A percentile compares a stretch with the other conserved stretches of the same genome.
These are phyloP conservation scores for Scedosporium aurantiacum DNA, from an alignment of 2,329 filamentous ascomycete species.

Conservation along the genomic window DNA sequence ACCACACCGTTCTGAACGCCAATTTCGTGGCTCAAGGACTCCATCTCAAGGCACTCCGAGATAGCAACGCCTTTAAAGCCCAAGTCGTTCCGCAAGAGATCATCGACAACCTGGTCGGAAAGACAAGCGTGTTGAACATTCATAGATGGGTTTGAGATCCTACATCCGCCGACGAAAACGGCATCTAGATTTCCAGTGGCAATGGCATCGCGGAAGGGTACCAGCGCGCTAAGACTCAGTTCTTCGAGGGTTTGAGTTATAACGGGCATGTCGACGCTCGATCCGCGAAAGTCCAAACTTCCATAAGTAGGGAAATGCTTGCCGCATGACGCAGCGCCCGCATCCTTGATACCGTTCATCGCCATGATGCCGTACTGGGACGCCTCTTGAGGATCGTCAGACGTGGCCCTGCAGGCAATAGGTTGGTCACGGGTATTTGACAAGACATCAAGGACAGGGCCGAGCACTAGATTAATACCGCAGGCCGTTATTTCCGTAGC, in stretches of 20 bases:
- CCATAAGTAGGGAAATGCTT: slow-evolving; percentile 97
- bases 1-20: slow-evolving; percentile 95
- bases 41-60: slow-evolving; percentile 94
- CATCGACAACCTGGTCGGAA: slow-evolving; percentile 86
- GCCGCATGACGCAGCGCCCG: slow-evolving; percentile 77
- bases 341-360: slow-evolving; percentile 87
- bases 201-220: slow-evolving; percentile 87
- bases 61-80: slow-evolving; percentile 88
- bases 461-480: slow-evolving; percentile 91
- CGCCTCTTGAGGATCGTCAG: slow-evolving; percentile 90
- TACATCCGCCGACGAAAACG: slow-evolving; percentile 93
- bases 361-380: slow-evolving; percentile 85
- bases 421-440: slow-evolving; percentile 89
- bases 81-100: slow-evolving; percentile 75
- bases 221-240: slow-evolving; percentile 77
- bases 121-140: slow-evolving; percentile 93
- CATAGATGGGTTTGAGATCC: slow-evolving; percentile 81
- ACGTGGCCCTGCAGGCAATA: slow-evolving; percentile 76
- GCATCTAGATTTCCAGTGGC: slow-evolving; percentile 70
- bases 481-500: slow-evolving; percentile 86
- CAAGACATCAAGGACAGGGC: slow-evolving; percentile 84
- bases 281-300: slow-evolving; percentile 86
- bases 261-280: slow-evolving; percentile 82
- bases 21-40: slow-evolving; percentile 87
- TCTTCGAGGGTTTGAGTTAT: slow-evolving; percentile 93